phyloP scores from a whole-genome alignment of 2,329 filamentous ascomycete genomes.

The Colletotrichum zoysiae region DNA sequence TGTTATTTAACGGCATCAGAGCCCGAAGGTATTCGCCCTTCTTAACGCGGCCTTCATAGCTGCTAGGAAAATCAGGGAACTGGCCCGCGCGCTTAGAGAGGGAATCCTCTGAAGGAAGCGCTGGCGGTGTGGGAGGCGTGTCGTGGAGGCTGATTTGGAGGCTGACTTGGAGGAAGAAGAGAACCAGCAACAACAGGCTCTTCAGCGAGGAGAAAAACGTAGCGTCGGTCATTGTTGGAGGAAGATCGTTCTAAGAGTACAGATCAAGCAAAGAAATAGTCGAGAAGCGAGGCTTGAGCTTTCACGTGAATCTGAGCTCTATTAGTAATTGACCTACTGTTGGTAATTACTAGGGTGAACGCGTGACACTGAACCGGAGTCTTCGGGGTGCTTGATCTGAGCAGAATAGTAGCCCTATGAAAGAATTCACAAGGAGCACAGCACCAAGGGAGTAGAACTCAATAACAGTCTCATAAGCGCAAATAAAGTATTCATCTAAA shows the following conservation, averaged over 20 bases:
- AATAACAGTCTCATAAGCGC: no score
- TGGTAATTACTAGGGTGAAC: no score
- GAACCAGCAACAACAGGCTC: neutral
- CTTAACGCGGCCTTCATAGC: slow-evolving; percentile 1
- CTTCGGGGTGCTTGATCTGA: no score
- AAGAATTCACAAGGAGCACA: no score
- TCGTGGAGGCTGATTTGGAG: neutral
- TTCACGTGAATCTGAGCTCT: no score
- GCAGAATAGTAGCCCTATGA: no score
- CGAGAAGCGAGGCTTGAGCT: no score
- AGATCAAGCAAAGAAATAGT: neutral
- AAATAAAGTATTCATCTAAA: no score
- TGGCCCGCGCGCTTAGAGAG: neutral
- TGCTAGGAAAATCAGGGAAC: neutral
- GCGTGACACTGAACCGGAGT: no score
- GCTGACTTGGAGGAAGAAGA: neutral
- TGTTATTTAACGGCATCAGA: slow-evolving; percentile 2
- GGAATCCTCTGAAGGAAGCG: neutral
- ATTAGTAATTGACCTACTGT: no score
- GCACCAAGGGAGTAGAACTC: no score
- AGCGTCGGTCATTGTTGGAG: neutral
- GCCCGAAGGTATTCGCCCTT: neutral
- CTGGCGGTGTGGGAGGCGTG: neutral
- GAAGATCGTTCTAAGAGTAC: fast-evolving
- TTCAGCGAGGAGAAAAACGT: neutral